phyloP scores from a whole-genome alignment of 192 early-diverging fungal species.

The Lunasporangiospora selenospora region DNA sequence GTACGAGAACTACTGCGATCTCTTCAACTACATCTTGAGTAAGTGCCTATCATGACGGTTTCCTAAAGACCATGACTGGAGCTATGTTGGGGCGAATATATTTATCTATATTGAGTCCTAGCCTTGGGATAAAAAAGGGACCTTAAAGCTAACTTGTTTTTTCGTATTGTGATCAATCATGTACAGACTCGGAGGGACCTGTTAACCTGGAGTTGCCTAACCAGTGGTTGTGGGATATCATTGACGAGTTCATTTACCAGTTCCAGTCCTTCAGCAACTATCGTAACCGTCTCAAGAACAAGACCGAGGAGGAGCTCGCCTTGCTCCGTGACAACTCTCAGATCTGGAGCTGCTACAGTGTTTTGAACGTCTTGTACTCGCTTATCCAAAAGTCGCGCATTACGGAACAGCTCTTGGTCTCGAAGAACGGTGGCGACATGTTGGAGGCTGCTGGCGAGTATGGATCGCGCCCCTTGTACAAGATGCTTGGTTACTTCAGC shows the following conservation, averaged over 20 bases:
- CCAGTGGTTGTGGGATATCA: constrained; percentile 99
- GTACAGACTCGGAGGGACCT: constrained; percentile 76
- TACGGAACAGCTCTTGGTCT: constrained; percentile 90
- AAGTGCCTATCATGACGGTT: no score
- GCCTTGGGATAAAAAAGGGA: no score
- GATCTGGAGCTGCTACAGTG: constrained; percentile 96
- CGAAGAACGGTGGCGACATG: constrained; percentile 90
- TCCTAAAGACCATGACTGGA: no score
- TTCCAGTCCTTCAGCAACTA: constrained; percentile 98
- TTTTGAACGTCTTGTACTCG: constrained; percentile 95
- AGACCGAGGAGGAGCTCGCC: constrained; percentile 79
- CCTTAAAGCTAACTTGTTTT: no score
- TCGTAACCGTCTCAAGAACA: constrained; percentile 85
- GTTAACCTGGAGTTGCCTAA: constrained; percentile 93
- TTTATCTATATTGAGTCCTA: no score
- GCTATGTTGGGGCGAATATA: no score
- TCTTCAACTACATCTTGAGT: constrained; percentile 97
- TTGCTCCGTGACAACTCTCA: constrained; percentile 86
- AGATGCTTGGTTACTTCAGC: constrained; percentile 97
- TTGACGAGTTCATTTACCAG: constrained; percentile 99
- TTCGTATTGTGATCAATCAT: not conserved
- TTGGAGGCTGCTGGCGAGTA: constrained; percentile 89
- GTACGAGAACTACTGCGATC: constrained; percentile 96
- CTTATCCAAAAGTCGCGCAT: constrained; percentile 96
- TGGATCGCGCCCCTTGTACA: constrained; percentile 88